A percentile compares a stretch with the other conserved stretches of the same genome.
Evolutionary conservation across 2,329 filamentous ascomycete genomes (phyloP).

Genomic region (Purpureocillium lavendulum): DNA sequence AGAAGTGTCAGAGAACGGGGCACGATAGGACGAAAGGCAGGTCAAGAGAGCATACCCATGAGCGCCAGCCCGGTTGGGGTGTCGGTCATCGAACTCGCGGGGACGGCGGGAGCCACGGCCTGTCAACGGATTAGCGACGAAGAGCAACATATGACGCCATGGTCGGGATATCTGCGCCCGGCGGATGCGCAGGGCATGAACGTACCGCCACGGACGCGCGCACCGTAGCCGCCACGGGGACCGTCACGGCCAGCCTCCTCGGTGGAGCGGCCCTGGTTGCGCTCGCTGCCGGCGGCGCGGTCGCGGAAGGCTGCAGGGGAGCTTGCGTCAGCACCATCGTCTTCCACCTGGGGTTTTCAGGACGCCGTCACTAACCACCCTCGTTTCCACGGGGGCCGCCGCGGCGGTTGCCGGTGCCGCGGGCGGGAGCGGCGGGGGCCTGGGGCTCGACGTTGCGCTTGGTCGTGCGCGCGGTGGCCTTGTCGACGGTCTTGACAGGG

Average conservation of each 20-base stretch:
- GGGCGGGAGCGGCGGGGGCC: constrained; percentile 53
- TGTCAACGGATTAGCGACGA: constrained; percentile 15
- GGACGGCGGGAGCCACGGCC: constrained; percentile 46
- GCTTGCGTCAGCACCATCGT: background rate
- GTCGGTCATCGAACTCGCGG: constrained; percentile 49
- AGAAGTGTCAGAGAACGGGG: constrained; percentile 13
- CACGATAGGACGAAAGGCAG: background rate
- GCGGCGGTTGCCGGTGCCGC: constrained; percentile 38
- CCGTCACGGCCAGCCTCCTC: constrained; percentile 54
- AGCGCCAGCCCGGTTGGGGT: constrained; percentile 33
- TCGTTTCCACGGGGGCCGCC: constrained; percentile 67
- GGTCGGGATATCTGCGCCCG: too few species aligned
- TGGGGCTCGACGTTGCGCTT: constrained; percentile 84
- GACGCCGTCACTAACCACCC: constrained; percentile 56
- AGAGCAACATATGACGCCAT: too few species aligned
- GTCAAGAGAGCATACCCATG: constrained; percentile 33
- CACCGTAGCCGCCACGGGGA: constrained; percentile 54
- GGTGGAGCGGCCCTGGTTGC: constrained; percentile 73
- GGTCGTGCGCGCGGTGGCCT: constrained; percentile 61
- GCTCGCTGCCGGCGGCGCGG: constrained; percentile 68
- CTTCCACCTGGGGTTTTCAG: background rate
- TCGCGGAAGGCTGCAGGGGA: constrained; percentile 70
- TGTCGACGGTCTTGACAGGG: constrained; percentile 85
- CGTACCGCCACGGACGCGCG: constrained; percentile 53
- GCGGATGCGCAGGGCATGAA: too few species aligned